Evolutionary conservation across 2,329 filamentous ascomycete species (phyloP), one percentile per base, ranked within the genome.

Genomic region (Xylariomycetidae sp.): DNA sequence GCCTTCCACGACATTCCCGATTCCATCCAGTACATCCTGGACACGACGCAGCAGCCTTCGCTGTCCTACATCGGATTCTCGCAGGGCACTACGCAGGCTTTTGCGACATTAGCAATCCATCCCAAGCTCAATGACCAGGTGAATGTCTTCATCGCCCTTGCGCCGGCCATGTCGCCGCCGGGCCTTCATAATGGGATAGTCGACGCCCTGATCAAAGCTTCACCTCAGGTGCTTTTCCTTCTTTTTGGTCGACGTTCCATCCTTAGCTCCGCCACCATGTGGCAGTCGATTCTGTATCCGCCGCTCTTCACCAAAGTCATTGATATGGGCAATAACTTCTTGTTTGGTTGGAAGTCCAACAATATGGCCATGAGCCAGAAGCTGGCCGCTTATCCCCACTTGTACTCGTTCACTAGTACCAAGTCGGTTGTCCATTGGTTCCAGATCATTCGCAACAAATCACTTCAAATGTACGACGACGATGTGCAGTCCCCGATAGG

Each of bases 391-490:
- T 98, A 98, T 56, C 83, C 90, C 8, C 92, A 98, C 63, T 67
- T 98, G 0, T 98, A 95, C 65, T 95, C 89, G 1, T 96, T 90
- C 58, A 95, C 90, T 0, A 94, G 86, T 57, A 95, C 88, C 37
- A 98, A 98, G 63, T 89, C 82, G 14, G 88, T 98, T 7, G 92
- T 98, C 0, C 92, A 98, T 57, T 98, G 92, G 92, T 98, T 98
- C 58, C 92, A 98, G 57, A 95, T 98, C 55, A 98, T 98, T 50
- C 82, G 92, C 44, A 95, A 90, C 52, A 85, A 87, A 50, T 88
- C 79, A 17, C 96, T 98, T 59, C 92, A 98, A 60, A 95, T 98
- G 85, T 96, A 89, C 59, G 92, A 98, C 55, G 92, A 98, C 55
- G 90, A 96, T 50, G 75, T 92, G 1, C 84, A 88, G 37, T 81